Percentiles rank a stretch among this genome's conserved stretches.
Conservation (phyloP, 345 rosid genomes). For the Euclidium syriacum region DNA sequence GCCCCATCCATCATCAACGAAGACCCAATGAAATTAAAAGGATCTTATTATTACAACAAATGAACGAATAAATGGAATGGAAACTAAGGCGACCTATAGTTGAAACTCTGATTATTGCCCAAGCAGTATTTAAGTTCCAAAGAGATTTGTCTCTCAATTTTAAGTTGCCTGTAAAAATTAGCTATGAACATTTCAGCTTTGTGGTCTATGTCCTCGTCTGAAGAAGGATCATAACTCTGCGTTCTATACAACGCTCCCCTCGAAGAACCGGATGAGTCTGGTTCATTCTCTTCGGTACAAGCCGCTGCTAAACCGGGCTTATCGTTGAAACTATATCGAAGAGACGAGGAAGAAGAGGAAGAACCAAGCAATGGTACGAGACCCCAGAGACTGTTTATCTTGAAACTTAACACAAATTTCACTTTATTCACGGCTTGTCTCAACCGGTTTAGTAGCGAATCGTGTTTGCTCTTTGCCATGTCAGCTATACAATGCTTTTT, state of each 20-base stretch:
- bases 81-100: constrained; percentile 34
- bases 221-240: constrained; percentile 38
- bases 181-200: constrained; percentile 73
- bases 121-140: constrained; percentile 49
- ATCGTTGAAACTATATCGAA: constrained; percentile 53
- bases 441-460: constrained; percentile 48
- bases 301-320: constrained; percentile 48
- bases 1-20: background rate
- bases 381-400: constrained; percentile 42
- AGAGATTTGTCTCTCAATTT: constrained; percentile 80
- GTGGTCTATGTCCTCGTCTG: constrained; percentile 64
- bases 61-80: background rate
- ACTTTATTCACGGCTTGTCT: constrained; percentile 70
- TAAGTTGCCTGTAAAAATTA: constrained; percentile 70
- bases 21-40: constrained; percentile 8
- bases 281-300: constrained; percentile 16
- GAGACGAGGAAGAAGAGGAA: constrained; percentile 29
- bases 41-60: constrained; percentile 23
- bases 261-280: constrained; percentile 19
- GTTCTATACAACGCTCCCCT: constrained; percentile 40
- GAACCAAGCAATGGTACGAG: constrained; percentile 41
- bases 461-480: constrained; percentile 30
- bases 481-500: background rate
- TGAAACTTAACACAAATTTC: constrained; percentile 43
- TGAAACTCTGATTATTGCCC: constrained; percentile 38